These are phyloP conservation scores for Xylaria sp. DNA, from an alignment of 2,329 filamentous ascomycete genomes.

Conservation along the genomic window DNA sequence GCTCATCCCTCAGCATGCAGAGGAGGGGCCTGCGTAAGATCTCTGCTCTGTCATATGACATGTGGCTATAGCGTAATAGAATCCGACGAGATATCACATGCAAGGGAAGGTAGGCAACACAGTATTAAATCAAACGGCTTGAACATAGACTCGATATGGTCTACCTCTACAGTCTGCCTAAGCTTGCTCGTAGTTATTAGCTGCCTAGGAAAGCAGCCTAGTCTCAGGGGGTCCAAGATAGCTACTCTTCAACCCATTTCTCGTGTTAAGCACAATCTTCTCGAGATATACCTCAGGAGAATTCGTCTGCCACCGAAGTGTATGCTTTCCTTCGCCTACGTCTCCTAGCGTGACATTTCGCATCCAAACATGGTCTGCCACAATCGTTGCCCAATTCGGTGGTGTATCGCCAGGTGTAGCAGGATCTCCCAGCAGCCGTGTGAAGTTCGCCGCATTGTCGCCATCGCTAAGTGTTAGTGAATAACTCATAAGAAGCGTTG, in stretches of 20 bases:
- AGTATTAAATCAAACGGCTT: neutral
- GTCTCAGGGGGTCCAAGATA: conserved; percentile 53
- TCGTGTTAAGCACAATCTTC: conserved; percentile 51
- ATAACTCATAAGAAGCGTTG: conserved; percentile 60
- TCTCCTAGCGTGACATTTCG: conserved; percentile 51
- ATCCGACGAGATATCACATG: neutral
- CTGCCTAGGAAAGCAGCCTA: conserved; percentile 16
- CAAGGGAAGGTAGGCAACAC: neutral
- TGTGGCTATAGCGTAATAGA: too few species aligned
- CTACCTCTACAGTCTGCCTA: neutral
- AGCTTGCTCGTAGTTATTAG: neutral
- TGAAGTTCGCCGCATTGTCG: conserved; percentile 50
- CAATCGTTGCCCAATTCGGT: conserved; percentile 60
- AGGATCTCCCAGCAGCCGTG: conserved; percentile 53
- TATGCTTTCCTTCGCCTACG: conserved; percentile 46
- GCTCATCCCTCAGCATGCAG: neutral
- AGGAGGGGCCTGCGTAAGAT: neutral
- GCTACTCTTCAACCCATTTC: conserved; percentile 49
- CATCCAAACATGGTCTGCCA: conserved; percentile 62
- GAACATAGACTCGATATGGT: neutral
- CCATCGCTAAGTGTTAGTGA: conserved; percentile 62
- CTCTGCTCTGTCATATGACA: too few species aligned
- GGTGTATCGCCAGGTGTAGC: conserved; percentile 58
- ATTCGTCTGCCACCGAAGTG: conserved; percentile 48
- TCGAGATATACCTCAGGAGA: conserved; percentile 53